phyloP scores from a whole-genome alignment of 2,329 filamentous ascomycete genomes.

The Aspergillus sp. region DNA sequence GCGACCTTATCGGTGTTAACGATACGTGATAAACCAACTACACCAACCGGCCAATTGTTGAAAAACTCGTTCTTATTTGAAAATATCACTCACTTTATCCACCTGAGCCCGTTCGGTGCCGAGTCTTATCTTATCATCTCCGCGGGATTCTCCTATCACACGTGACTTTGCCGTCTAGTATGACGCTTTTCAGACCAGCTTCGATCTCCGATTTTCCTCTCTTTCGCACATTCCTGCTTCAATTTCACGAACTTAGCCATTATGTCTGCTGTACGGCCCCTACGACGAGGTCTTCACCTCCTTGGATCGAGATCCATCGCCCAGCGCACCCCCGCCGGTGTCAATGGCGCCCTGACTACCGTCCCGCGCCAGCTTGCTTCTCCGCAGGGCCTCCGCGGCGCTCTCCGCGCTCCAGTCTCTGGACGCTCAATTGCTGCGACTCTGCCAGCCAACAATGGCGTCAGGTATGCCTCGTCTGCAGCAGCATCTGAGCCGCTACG shows the following conservation, averaged over 20 bases:
- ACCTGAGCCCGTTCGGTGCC: background rate
- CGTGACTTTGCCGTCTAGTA: constrained; percentile 38
- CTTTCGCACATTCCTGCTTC: constrained; percentile 12
- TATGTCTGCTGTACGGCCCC: constrained; percentile 31
- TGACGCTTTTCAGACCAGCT: constrained; percentile 11
- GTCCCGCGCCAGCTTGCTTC: constrained; percentile 31
- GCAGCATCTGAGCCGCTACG: constrained; percentile 27
- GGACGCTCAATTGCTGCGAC: constrained; percentile 12
- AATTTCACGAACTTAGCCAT: constrained; percentile 18
- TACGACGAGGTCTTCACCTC: constrained; percentile 32
- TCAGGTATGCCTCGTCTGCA: constrained; percentile 36
- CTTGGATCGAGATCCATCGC: constrained; percentile 27
- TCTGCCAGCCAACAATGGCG: constrained; percentile 16
- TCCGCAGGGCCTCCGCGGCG: constrained; percentile 20
- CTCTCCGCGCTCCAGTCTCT: constrained; percentile 22
- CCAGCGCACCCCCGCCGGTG: constrained; percentile 26
- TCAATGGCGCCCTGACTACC: constrained; percentile 32
- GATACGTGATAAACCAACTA: constrained; percentile 30
- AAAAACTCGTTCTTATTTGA: too few species aligned
- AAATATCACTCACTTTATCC: background rate
- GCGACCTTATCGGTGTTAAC: constrained; percentile 39
- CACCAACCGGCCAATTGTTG: constrained; percentile 9
- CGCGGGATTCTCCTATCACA: constrained; percentile 35
- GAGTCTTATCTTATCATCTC: constrained; percentile 11
- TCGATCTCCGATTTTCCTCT: background rate